Base-by-base conservation (phyloP, 306 rosid genomes). In the Prunus campanulata region DNA sequence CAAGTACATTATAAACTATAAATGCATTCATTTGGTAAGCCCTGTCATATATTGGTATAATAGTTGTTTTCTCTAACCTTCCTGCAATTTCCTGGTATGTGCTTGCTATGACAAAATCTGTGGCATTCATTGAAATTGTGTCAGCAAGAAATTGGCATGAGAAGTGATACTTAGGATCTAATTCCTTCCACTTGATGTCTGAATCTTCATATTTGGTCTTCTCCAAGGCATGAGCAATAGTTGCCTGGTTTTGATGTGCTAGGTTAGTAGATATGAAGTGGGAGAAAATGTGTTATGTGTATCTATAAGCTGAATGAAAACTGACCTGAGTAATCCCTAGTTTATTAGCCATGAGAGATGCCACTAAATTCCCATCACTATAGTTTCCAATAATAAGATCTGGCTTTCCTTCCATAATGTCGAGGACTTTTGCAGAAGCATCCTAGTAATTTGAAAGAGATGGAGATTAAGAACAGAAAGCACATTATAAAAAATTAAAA, bases 71-170 rank as follows among this genome's bases (percentile, higher is more conserved):
- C 66, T 9, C 94, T 76, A 82, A 94, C 97, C 96, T 94, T 86
- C 98, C 98, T 6, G 98, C 96, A 72, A 91, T 91, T 80, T 94
- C 97, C 74, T 94, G 98, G 83, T 82, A 94, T 78, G 98, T 91
- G 86, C 98, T 94, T 49, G 98, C 88, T 74, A 94, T 94, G 77
- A 94, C 78, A 83, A 94, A 94, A 75, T 94, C 98, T 9, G 98
- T 78, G 19, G 98, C 92, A 76, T 94, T 94, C 98, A 94, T 94
- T 15, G 97, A 87, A 64, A 94, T 85, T 64, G 90, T 88, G 64
- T 94, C 97, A 56, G 96, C 97, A 19, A 87, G 87, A 81, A 94
- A 94, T 76, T 94, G 98, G 77, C 97, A 94, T n/a, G 98, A 90
- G 69, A 94, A 94, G 68, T 94, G 98, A 71, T 94, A 94, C 78